These are phyloP conservation scores for Mariannaea sp. DNA, from an alignment of 2,329 filamentous ascomycete genomes.

Conservation along the genomic window DNA sequence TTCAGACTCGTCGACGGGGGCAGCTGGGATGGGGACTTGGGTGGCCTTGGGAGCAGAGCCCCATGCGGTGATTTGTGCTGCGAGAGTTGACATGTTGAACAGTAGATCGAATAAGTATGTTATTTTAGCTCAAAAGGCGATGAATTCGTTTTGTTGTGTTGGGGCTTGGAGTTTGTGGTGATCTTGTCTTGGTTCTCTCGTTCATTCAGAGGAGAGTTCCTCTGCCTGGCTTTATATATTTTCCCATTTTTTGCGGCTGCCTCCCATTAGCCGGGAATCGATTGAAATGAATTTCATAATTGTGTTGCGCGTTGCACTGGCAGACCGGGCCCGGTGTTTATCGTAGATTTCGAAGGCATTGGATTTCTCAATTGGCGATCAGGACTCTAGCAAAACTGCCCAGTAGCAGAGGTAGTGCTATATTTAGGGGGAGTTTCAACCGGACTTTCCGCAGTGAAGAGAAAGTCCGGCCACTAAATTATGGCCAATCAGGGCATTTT, in stretches of 20 bases:
- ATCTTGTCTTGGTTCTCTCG: background rate
- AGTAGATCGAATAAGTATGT: background rate
- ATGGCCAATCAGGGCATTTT: background rate
- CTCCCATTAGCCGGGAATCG: too few species aligned
- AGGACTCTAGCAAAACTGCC: background rate
- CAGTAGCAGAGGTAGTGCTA: too few species aligned
- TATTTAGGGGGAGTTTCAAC: background rate
- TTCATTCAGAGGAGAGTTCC: background rate
- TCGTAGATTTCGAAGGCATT: background rate
- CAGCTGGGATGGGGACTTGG: slow-evolving; percentile 43
- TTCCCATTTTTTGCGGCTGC: background rate
- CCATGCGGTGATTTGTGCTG: slow-evolving; percentile 48
- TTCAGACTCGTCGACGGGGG: slow-evolving; percentile 42
- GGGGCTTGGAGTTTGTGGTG: background rate
- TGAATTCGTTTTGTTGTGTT: background rate
- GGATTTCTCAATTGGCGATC: too few species aligned
- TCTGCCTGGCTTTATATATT: background rate
- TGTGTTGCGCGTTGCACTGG: background rate
- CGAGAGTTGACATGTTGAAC: slow-evolving; percentile 38
- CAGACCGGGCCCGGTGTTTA: background rate
- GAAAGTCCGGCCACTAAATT: background rate
- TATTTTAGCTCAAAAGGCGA: too few species aligned
- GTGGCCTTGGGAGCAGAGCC: slow-evolving; percentile 36
- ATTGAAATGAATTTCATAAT: too few species aligned
- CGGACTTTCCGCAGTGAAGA: background rate